Conservation (phyloP, 2,329 filamentous ascomycete species). For the Torrubiella hemipterigena region DNA sequence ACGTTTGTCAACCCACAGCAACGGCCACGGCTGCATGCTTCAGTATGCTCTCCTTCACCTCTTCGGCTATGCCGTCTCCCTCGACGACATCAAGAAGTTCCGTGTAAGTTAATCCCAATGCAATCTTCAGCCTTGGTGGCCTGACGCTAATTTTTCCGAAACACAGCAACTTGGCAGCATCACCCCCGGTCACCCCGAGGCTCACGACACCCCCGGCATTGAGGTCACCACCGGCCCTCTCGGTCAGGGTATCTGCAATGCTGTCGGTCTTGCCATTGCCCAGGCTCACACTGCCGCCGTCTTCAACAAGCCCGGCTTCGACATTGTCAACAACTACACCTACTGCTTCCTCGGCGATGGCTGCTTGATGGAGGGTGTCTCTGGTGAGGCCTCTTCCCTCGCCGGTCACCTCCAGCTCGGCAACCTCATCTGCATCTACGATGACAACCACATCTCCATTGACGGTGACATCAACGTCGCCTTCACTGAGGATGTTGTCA, state of each 20-base stretch:
- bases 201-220: conserved; percentile 90
- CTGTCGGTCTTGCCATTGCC: conserved; percentile 94
- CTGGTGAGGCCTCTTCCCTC: conserved; percentile 79
- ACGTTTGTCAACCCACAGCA: too few relatives aligned
- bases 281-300: conserved; percentile 80
- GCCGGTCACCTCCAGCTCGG: conserved; percentile 95
- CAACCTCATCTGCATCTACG: conserved; percentile 93
- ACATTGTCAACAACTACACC: conserved; percentile 92
- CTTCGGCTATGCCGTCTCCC: conserved; percentile 74
- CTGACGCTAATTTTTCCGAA: background rate
- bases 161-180: conserved; percentile 49
- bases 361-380: conserved; percentile 97
- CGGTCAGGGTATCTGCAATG: conserved; percentile 93
- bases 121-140: conserved; percentile 2
- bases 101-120: conserved; percentile 51
- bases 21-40: conserved; percentile 98
- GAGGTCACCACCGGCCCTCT: conserved; percentile 98
- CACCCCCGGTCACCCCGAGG: conserved; percentile 91
- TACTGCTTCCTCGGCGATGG: conserved; percentile 96
- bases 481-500: conserved; percentile 92
- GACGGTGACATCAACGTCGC: conserved; percentile 93
- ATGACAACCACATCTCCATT: conserved; percentile 95
- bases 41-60: conserved; percentile 97
- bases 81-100: conserved; percentile 95
- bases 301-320: conserved; percentile 95